Percentiles rank a stretch among this genome's conserved stretches.
These are phyloP conservation scores for Eleusine indica DNA, from an alignment of 176 grass and related monocot species.

Conservation along the genomic window DNA sequence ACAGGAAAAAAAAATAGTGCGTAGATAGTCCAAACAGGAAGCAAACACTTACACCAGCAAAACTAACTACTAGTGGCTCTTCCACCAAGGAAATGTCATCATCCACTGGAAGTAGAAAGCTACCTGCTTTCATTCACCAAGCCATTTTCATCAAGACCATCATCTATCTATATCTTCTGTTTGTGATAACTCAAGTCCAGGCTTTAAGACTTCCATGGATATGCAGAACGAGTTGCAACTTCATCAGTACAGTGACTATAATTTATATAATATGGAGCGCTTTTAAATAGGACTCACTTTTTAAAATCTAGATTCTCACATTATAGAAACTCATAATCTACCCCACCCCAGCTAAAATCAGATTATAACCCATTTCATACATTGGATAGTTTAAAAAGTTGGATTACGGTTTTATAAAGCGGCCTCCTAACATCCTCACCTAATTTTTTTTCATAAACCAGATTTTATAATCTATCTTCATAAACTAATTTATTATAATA, in stretches of 20 bases:
- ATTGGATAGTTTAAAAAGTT: too few species aligned
- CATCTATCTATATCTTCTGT: background rate
- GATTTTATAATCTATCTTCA: too few species aligned
- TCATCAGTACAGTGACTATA: conserved; percentile 11
- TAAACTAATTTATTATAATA: too few species aligned
- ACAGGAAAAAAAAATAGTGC: background rate
- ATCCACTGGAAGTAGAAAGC: conserved; percentile 13
- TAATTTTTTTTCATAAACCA: too few species aligned
- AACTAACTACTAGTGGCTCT: background rate
- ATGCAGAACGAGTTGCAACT: conserved; percentile 16
- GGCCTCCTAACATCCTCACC: too few species aligned
- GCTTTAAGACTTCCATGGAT: background rate
- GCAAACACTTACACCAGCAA: conserved; percentile 26
- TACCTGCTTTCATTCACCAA: background rate
- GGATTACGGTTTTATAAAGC: too few species aligned
- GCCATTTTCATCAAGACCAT: background rate
- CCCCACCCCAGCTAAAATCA: too few species aligned
- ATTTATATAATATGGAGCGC: too few species aligned
- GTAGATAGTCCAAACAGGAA: conserved; percentile 38
- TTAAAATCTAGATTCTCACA: too few species aligned
- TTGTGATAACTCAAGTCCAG: background rate
- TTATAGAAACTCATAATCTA: too few species aligned
- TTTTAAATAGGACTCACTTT: too few species aligned
- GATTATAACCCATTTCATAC: too few species aligned
- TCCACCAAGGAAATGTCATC: conserved; percentile 11